Percentiles rank a stretch among this genome's conserved stretches.
Evolutionary conservation across 2,329 filamentous ascomycete genomes (phyloP).

Genomic region (Waltergamsia citrina): DNA sequence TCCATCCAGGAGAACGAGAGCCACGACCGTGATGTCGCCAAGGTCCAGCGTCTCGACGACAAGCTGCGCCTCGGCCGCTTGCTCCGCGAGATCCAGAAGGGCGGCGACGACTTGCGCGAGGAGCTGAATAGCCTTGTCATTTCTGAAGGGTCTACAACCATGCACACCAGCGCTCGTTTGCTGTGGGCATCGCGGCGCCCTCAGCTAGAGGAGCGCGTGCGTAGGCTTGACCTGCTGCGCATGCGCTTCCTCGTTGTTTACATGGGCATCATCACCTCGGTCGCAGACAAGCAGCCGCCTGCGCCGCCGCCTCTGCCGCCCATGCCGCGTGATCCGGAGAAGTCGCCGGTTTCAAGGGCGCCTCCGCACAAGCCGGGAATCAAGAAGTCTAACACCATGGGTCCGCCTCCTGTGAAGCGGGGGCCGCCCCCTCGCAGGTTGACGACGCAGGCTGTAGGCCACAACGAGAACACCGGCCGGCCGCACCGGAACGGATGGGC

Average conservation of each 20-base stretch:
- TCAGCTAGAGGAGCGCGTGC: constrained; percentile 46
- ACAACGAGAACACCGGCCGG: constrained; percentile 35
- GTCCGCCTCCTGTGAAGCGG: constrained; percentile 20
- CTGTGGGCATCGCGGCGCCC: constrained; percentile 48
- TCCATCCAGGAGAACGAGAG: constrained; percentile 56
- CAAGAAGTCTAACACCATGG: constrained; percentile 24
- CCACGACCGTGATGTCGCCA: constrained; percentile 50
- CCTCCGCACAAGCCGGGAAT: constrained; percentile 17
- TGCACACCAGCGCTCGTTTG: constrained; percentile 40
- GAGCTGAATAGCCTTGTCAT: constrained; percentile 44
- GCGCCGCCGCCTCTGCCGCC: constrained; percentile 16
- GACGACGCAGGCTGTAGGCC: constrained; percentile 43
- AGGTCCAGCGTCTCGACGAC: constrained; percentile 49
- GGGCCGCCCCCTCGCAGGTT: constrained; percentile 39
- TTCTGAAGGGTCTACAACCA: constrained; percentile 28
- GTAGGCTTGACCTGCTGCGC: constrained; percentile 49
- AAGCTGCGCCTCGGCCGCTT: constrained; percentile 49
- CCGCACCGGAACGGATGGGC: constrained; percentile 49
- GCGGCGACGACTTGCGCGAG: constrained; percentile 51
- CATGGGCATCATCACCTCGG: constrained; percentile 45
- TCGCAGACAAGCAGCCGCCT: constrained; percentile 21
- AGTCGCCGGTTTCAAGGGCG: constrained; percentile 8
- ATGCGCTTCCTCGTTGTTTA: constrained; percentile 58
- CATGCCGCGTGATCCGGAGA: constrained; percentile 25
- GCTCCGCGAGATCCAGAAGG: constrained; percentile 52